These are phyloP conservation scores for Diaporthe capsici DNA, from an alignment of 2,329 filamentous ascomycete species.

Conservation along the genomic window DNA sequence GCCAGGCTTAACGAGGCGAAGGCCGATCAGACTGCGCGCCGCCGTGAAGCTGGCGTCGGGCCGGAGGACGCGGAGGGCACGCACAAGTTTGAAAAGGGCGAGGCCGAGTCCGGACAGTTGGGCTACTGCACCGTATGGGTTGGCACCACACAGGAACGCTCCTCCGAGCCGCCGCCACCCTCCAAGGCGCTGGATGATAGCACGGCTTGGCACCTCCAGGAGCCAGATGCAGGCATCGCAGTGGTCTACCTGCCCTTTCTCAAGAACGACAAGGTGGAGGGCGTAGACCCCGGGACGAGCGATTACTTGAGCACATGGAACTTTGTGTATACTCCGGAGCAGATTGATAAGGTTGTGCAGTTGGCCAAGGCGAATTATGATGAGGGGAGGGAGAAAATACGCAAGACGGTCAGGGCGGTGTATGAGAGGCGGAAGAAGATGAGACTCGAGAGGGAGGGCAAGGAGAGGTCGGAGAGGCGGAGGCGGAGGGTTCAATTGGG, in stretches of 20 bases:
- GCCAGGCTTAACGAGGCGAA: conserved; percentile 75
- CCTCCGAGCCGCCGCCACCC: conserved; percentile 63
- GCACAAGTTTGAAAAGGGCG: conserved; percentile 55
- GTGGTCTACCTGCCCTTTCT: conserved; percentile 93
- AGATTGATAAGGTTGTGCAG: conserved; percentile 87
- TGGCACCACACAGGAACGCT: conserved; percentile 83
- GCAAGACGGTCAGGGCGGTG: conserved; percentile 84
- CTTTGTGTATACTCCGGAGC: conserved; percentile 92
- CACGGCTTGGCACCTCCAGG: conserved; percentile 78
- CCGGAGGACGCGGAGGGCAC: conserved; percentile 41
- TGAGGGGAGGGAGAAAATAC: conserved; percentile 84
- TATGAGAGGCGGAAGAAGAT: conserved; percentile 90
- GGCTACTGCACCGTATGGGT: conserved; percentile 97
- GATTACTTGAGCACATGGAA: conserved; percentile 98
- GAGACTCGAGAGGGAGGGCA: conserved; percentile 68
- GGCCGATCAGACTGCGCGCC: conserved; percentile 57
- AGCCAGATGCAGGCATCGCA: conserved; percentile 85
- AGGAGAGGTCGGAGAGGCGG: conserved; percentile 56
- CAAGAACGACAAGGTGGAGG: conserved; percentile 82
- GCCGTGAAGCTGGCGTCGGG: conserved; percentile 48
- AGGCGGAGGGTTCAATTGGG: conserved; percentile 65
- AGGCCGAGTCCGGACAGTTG: conserved; percentile 71
- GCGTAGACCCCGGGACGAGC: conserved; percentile 84
- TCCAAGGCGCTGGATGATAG: conserved; percentile 71
- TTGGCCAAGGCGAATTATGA: conserved; percentile 89